These are phyloP conservation scores for Hirsutella thompsonii DNA, from an alignment of 2,329 filamentous ascomycete genomes.

Conservation along the genomic window DNA sequence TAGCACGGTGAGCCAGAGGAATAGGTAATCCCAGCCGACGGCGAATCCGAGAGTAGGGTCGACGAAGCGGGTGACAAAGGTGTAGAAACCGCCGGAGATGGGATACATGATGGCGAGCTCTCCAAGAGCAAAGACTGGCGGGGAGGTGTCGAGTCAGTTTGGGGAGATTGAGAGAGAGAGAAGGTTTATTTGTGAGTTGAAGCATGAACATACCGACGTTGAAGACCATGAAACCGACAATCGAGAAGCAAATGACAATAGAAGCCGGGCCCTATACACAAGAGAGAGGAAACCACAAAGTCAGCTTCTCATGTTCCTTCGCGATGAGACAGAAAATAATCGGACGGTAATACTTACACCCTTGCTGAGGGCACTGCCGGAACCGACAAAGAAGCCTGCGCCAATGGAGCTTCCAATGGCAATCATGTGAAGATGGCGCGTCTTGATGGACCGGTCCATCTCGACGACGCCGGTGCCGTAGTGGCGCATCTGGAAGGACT, in stretches of 20 bases:
- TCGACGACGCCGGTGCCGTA: conserved; percentile 18
- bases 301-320: not conserved
- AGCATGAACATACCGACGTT: conserved; percentile 33
- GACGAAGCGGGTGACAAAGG: conserved; percentile 47
- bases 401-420: conserved; percentile 49
- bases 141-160: not conserved
- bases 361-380: conserved; percentile 36
- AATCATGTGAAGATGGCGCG: conserved; percentile 49
- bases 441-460: conserved; percentile 36
- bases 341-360: conserved; percentile 27
- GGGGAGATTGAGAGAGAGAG: not conserved
- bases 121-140: conserved; percentile 42
- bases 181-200: no score
- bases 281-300: not conserved
- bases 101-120: conserved; percentile 50
- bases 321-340: not conserved
- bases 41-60: conserved; percentile 47
- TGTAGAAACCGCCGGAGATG: conserved; percentile 50
- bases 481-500: conserved; percentile 20
- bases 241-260: conserved; percentile 36
- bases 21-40: conserved; percentile 32
- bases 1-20: conserved; percentile 37
- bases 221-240: conserved; percentile 49
- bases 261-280: conserved; percentile 26
- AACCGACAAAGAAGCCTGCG: conserved; percentile 51